These are phyloP conservation scores for Raphanus sativus DNA, from an alignment of 345 rosid species.

Conservation along the genomic window DNA sequence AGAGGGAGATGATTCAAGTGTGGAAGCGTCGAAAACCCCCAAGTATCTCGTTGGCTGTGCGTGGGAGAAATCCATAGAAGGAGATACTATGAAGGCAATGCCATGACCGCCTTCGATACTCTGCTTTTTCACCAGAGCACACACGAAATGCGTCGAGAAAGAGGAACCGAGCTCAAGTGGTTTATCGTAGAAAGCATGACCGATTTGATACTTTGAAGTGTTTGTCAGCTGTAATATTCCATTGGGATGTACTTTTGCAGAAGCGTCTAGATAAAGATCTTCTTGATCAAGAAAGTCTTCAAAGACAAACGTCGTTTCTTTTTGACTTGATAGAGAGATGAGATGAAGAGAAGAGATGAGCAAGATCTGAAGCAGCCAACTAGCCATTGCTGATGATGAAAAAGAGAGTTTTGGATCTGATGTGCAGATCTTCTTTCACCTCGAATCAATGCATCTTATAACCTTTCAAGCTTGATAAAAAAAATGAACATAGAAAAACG, in stretches of 20 bases:
- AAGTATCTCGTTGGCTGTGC: neutral
- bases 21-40: neutral
- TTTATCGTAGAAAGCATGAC: neutral
- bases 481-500: neutral
- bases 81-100: neutral
- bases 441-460: neutral
- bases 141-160: neutral
- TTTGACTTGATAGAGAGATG: neutral
- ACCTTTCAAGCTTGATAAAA: neutral
- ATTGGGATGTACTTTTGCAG: neutral
- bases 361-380: neutral
- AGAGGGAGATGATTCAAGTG: neutral
- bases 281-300: neutral
- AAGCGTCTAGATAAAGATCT: neutral
- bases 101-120: neutral
- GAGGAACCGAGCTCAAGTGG: neutral
- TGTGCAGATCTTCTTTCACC: neutral
- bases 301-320: neutral
- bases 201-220: neutral
- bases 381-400: neutral
- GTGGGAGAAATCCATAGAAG: neutral
- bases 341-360: neutral
- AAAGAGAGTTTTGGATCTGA: neutral
- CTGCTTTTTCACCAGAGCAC: neutral
- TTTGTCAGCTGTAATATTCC: neutral